Conservation (phyloP, 192 early-diverging fungal species). For the Borealophlyctis nickersoniae region DNA sequence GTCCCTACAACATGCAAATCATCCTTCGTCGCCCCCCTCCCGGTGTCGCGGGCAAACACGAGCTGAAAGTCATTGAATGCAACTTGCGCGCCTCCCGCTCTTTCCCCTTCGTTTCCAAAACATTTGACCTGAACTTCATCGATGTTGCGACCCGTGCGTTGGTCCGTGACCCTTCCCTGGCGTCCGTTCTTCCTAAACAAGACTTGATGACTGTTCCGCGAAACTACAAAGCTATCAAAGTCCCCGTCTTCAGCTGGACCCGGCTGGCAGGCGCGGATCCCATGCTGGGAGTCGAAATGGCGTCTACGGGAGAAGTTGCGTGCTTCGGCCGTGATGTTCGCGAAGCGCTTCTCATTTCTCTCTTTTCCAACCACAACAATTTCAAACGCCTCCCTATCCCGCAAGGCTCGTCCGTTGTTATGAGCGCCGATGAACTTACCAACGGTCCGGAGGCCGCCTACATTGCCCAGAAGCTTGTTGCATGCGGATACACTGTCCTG, state of each 20-base stretch:
- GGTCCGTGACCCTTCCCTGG: conserved; percentile 55
- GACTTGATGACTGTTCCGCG: conserved; percentile 46
- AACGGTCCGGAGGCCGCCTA: conserved; percentile 65
- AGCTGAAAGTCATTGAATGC: conserved; percentile 96
- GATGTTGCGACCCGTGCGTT: conserved; percentile 85
- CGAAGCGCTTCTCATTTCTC: conserved; percentile 79
- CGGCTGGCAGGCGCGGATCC: conserved; percentile 94
- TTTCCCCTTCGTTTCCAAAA: conserved; percentile 97
- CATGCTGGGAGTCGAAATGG: conserved; percentile 97
- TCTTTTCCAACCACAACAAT: conserved; percentile 83
- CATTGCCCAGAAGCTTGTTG: conserved; percentile 61
- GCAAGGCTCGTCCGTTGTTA: conserved; percentile 61
- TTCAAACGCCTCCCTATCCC: conserved; percentile 74
- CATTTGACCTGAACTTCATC: conserved; percentile 87
- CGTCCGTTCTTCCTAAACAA: conserved; percentile 38
- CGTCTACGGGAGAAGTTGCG: conserved; percentile 96
- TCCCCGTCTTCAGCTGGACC: conserved; percentile 95
- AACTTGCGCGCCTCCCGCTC: conserved; percentile 96
- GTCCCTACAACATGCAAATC: conserved; percentile 99
- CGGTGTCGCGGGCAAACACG: conserved; percentile 25
- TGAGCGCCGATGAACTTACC: conserved; percentile 66
- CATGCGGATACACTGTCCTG: conserved; percentile 65
- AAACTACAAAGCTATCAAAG: conserved; percentile 84
- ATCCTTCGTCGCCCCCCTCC: conserved; percentile 54
- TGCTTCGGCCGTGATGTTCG: conserved; percentile 90